phyloP scores from a whole-genome alignment of 306 rosid genomes.

The Lablab purpureus region DNA sequence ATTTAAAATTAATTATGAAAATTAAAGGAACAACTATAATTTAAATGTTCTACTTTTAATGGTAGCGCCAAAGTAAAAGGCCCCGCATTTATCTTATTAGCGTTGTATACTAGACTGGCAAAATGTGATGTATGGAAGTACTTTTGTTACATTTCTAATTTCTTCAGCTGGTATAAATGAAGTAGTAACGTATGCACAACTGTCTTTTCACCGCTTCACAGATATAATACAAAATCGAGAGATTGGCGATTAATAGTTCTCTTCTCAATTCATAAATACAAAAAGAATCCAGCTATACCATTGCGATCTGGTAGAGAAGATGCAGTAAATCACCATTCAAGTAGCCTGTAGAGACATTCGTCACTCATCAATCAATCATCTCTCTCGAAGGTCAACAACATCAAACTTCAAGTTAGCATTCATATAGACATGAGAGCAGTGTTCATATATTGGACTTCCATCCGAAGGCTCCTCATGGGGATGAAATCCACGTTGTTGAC shows the following conservation, averaged over 20 bases:
- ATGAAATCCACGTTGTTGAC: slow-evolving; percentile 97
- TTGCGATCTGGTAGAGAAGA: slow-evolving; percentile 47
- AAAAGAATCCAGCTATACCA: slow-evolving; percentile 35
- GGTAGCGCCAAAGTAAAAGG: not conserved
- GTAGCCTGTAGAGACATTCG: slow-evolving; percentile 32
- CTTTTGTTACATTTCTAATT: slow-evolving; percentile 23
- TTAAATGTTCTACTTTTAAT: not conserved
- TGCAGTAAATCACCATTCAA: slow-evolving; percentile 34
- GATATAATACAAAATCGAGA: slow-evolving; percentile 50
- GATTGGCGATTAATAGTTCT: not conserved
- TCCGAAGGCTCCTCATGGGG: slow-evolving; percentile 95
- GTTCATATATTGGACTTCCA: slow-evolving; percentile 91
- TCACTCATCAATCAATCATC: slow-evolving; percentile 37
- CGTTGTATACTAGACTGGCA: slow-evolving; percentile 11
- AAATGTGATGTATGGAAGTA: not conserved
- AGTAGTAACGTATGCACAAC: slow-evolving; percentile 48
- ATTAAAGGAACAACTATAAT: not conserved
- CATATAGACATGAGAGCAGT: slow-evolving; percentile 95
- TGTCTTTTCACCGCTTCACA: slow-evolving; percentile 17
- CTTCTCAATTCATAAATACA: slow-evolving; percentile 46
- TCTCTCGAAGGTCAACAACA: slow-evolving; percentile 83
- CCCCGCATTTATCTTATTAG: not conserved
- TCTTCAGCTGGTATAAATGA: slow-evolving; percentile 39
- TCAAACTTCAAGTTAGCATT: slow-evolving; percentile 72
- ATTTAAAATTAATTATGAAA: not conserved